Evolutionary conservation across 805 yeast genomes (phyloP).

Genomic region (Barnettozyma populi): DNA sequence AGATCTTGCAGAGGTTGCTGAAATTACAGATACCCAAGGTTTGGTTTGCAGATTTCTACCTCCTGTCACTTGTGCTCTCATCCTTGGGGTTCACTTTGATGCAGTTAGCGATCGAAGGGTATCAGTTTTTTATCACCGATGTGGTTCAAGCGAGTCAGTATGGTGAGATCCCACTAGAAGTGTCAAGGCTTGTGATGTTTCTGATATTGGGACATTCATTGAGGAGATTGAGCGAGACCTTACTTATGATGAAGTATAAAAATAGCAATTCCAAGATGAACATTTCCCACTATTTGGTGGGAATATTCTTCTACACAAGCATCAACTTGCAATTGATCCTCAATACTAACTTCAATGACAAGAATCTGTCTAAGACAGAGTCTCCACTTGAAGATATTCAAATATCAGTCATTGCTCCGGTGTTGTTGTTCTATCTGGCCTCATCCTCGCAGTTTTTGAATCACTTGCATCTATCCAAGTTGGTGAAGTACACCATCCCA

Average conservation of each 20-base stretch:
- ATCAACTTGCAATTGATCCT: slow-evolving; percentile 36
- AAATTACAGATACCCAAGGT: slow-evolving; percentile 52
- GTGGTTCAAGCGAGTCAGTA: slow-evolving; percentile 5
- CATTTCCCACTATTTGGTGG: slow-evolving; percentile 60
- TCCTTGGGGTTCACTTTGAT: slow-evolving; percentile 15
- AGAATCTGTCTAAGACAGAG: not conserved
- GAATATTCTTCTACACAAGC: slow-evolving; percentile 51
- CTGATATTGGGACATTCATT: slow-evolving; percentile 43
- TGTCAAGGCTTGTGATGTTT: slow-evolving; percentile 18
- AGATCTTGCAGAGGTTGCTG: slow-evolving; percentile 13
- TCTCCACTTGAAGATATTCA: slow-evolving; percentile 6
- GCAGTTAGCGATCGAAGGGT: slow-evolving; percentile 7
- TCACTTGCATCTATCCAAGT: slow-evolving; percentile 22
- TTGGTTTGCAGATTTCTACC: slow-evolving; percentile 60
- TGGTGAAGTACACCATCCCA: slow-evolving; percentile 43
- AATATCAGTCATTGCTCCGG: slow-evolving; percentile 7
- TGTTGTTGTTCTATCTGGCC: slow-evolving; percentile 22
- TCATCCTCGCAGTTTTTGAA: slow-evolving; percentile 40
- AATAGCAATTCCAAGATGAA: slow-evolving; percentile 46
- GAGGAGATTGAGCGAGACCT: slow-evolving; percentile 53
- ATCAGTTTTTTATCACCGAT: slow-evolving; percentile 5
- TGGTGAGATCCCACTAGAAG: slow-evolving; percentile 21
- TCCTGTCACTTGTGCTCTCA: slow-evolving; percentile 35
- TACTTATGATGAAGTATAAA: slow-evolving; percentile 42
- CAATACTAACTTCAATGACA: slow-evolving; percentile 21